Conservation (phyloP, 2,329 filamentous ascomycete species). For the Xylaria sp. region DNA sequence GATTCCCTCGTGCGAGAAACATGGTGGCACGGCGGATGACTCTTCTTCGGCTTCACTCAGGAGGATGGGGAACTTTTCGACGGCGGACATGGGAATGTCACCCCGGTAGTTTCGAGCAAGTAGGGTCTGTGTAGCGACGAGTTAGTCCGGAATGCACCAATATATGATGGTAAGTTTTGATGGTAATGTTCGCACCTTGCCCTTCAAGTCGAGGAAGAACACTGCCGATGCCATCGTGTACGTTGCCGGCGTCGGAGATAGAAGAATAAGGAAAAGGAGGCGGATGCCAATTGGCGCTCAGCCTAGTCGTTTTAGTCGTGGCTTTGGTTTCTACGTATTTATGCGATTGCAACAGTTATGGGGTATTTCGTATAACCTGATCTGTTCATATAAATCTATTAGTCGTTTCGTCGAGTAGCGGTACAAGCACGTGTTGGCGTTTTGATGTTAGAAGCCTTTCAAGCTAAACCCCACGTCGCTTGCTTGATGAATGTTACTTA, state of each 20-base stretch:
- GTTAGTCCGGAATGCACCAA: constrained; percentile 20
- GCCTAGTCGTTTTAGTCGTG: constrained; percentile 43
- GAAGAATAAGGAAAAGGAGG: constrained; percentile 39
- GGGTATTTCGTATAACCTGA: constrained; percentile 20
- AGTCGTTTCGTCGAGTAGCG: constrained; percentile 26
- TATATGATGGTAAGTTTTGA: no score
- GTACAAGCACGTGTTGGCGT: constrained; percentile 18
- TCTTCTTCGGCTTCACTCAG: constrained; percentile 99
- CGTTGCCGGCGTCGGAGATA: constrained; percentile 41
- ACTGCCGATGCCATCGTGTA: constrained; percentile 90
- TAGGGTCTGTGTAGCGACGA: constrained; percentile 75
- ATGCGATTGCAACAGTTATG: constrained; percentile 22
- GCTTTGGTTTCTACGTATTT: constrained; percentile 30
- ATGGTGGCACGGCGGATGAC: constrained; percentile 94
- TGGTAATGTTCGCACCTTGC: constrained; percentile 78
- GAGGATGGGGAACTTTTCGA: constrained; percentile 96
- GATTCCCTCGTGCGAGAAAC: constrained; percentile 98
- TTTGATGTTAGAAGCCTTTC: constrained; percentile 26
- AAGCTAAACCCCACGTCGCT: constrained; percentile 37
- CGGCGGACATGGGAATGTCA: constrained; percentile 98
- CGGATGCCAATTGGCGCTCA: constrained; percentile 47
- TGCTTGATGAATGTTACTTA: constrained; percentile 26
- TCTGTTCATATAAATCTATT: constrained; percentile 22
- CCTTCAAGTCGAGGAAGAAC: constrained; percentile 99
- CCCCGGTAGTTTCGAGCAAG: constrained; percentile 98